Percentiles rank a stretch among this genome's conserved stretches.
These are phyloP conservation scores for Candida maesae DNA, from an alignment of 805 yeast species.

Conservation along the genomic window DNA sequence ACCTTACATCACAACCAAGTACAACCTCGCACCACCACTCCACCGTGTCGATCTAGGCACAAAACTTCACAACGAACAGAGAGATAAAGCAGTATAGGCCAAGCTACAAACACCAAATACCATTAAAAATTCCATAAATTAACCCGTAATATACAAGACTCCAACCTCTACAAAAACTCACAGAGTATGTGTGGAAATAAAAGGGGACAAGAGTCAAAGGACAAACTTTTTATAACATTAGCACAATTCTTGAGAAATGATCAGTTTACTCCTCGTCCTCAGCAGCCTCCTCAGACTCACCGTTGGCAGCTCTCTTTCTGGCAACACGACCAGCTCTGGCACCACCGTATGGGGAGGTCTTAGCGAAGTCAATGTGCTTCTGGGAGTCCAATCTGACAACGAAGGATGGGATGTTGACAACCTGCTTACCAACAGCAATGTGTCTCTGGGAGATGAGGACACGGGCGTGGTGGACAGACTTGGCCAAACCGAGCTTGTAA, in stretches of 20 bases:
- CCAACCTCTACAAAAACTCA: conserved; percentile 6
- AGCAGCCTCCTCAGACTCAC: conserved; percentile 62
- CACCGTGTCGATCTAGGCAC: too few relatives aligned
- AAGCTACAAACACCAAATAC: not conserved
- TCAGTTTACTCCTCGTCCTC: conserved; percentile 63
- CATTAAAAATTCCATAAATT: conserved; percentile 5
- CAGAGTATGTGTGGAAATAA: conserved; percentile 2
- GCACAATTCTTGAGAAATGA: conserved; percentile 21
- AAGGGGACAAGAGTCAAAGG: conserved; percentile 6
- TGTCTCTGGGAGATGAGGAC: conserved; percentile 98
- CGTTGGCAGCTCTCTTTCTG: conserved; percentile 60
- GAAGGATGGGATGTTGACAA: conserved; percentile 98
- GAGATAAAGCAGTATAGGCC: too few relatives aligned
- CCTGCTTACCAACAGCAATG: conserved; percentile 99
- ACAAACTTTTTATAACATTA: conserved; percentile 13
- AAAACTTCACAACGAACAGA: too few relatives aligned
- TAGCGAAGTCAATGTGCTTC: conserved; percentile 99
- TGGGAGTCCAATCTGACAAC: conserved; percentile 99
- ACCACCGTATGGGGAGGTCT: conserved; percentile 99
- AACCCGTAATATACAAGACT: conserved; percentile 8
- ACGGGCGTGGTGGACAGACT: conserved; percentile 99
- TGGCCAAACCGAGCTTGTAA: conserved; percentile 98
- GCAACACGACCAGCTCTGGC: conserved; percentile 99
- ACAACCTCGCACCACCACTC: too few relatives aligned
- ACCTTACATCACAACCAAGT: not conserved